Base-by-base conservation (phyloP, 148 eudicot genomes). In the Amaranthus cruentus region DNA sequence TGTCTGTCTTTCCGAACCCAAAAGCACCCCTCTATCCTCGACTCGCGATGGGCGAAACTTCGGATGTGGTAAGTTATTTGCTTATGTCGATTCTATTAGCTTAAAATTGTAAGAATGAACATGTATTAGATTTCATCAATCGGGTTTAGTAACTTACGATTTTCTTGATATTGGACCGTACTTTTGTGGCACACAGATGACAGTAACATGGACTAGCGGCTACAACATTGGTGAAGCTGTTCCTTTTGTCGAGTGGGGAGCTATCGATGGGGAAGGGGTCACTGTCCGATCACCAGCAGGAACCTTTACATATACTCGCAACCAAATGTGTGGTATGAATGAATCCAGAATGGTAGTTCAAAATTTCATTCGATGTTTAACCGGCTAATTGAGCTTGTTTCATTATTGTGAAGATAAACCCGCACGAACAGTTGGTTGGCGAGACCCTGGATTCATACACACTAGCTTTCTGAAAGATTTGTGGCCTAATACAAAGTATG, bases 391-490 rank as follows among this genome's bases (percentile, higher is more conserved):
- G 55, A 48, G 12, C 2, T 48, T 47, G 28, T 47, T 47, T 66
- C 54, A 55, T 9, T 66, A 18, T 66, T 66, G 2, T 50, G 56
- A 21, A 84, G 89, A 85, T 81, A 80, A 86, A 46, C 91, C 91
- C 4, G 91, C 91, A 61, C 84, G 89, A 55, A 86, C 91, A 53
- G 86, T 88, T 56, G 91, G 91, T 15, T 88, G 91, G 91, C 86
- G 89, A 13, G 89, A 88, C 77, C 91, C 91, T 75, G 91, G 91
- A 47, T 82, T 69, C 64, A 86, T 88, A 62, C 88, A 88, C 74
- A 85, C 91, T 48, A 76, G 85, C 62, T 88, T 84, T 57, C 56
- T 88, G 72, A 84, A 86, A 80, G 91, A 88, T 21, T 75, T 88
- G 9, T 88, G 91, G 91, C 91, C 91, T 48, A 86, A 88, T 76